Percentiles rank a stretch among this genome's conserved stretches.
Conservation (phyloP, 1,284 basidiomycete genomes). For the Ustilago nuda region DNA sequence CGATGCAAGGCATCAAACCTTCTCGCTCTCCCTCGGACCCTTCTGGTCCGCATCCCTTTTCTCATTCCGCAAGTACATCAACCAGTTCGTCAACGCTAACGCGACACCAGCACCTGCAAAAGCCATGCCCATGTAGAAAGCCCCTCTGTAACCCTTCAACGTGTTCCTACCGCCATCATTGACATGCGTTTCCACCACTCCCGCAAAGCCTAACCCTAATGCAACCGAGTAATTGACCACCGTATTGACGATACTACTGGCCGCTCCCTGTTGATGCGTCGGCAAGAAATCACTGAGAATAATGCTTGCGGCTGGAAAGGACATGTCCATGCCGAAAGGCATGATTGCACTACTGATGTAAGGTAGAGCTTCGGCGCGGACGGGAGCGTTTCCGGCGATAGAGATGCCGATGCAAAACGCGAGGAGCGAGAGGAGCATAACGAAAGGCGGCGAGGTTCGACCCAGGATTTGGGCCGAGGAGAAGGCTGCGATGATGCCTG, state of each 20-base stretch:
- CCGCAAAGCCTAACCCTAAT: conserved; percentile 58
- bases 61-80: conserved; percentile 17
- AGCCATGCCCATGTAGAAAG: conserved; percentile 49
- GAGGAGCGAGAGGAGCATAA: conserved; percentile 49
- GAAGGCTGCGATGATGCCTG: conserved; percentile 50
- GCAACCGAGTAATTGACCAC: conserved; percentile 60
- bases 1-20: neutral
- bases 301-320: conserved; percentile 53
- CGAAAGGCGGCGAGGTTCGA: conserved; percentile 31
- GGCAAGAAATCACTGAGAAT: conserved; percentile 51
- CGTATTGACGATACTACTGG: conserved; percentile 59
- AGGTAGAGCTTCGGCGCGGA: conserved; percentile 19
- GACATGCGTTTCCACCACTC: conserved; percentile 54
- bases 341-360: conserved; percentile 43
- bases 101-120: conserved; percentile 38
- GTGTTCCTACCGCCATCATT: conserved; percentile 32
- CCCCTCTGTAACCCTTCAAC: conserved; percentile 42
- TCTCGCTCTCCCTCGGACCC: neutral
- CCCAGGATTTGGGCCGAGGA: conserved; percentile 38
- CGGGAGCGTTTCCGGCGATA: conserved; percentile 39
- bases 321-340: conserved; percentile 59
- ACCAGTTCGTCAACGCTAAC: conserved; percentile 30
- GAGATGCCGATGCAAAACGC: conserved; percentile 52
- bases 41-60: neutral
- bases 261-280: conserved; percentile 50